Evolutionary conservation across 768 basidiomycete genomes (phyloP), one percentile per base, ranked within the genome.

Genomic region (Strobilomyces dryophilus): DNA sequence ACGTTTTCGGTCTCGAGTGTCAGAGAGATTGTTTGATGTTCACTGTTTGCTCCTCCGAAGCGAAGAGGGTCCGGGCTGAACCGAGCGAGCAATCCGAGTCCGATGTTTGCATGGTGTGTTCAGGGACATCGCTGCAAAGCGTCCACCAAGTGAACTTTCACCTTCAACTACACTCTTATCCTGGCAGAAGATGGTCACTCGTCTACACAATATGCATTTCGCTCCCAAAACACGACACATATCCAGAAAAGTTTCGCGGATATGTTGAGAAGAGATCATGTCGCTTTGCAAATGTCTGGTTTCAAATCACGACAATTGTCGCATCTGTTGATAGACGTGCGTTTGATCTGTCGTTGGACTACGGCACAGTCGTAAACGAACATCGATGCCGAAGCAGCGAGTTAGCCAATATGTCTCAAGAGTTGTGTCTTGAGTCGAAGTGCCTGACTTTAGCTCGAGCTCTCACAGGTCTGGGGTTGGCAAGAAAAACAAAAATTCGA

Each of bases 271-370:
- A 12, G 5, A 18, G 27, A 21, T 29, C 40, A 40, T 10, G 17
- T 29, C 21, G n/a, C 8, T 8, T 37, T 24, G 44, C 24, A 36
- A 26, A 53, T 48, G 26, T 21, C 45, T 41, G 27, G 34, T n/a
- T 21, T 39, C 20, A 53, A 43, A 45, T 61, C 20, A 53, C 36
- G 43, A 27, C 34, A 18, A 18, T 14, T 14, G 36, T 52, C 32
- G 35, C 42, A 56, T 54, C 57, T 56, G 44, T 36, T 66, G 58
- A 66, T 60, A 35, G 52, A 52, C 52, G 39, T 54, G n/a, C 31
- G 7, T 34, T 47, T 37, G 51, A 65, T 63, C 47, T 47, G 24
- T 24, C 24, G 21, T 45, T 32, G 56, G 37, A 44, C 44, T 18
- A 32, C 29, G 21, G 21, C 18, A 36, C 17, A 26, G 5, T 6